Conservation (phyloP, 441 rosid genomes). For the Breynia disticha region DNA sequence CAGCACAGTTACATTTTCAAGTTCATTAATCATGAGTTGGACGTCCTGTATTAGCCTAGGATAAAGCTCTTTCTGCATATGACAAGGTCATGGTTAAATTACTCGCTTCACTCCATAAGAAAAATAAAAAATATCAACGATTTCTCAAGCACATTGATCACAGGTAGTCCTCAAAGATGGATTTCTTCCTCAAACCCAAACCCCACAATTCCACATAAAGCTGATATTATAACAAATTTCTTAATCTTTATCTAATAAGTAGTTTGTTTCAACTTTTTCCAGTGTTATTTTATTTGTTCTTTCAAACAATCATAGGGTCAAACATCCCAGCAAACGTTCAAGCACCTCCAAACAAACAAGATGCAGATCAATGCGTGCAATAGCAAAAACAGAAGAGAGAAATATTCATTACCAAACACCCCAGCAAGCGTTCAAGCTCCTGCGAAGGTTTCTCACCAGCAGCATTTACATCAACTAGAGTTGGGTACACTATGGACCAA, state of each 20-base stretch:
- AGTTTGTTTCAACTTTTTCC: too few relatives aligned
- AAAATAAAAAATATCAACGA: not conserved
- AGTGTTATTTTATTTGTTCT: too few relatives aligned
- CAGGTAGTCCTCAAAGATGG: not conserved
- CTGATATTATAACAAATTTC: not conserved
- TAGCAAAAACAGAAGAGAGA: slow-evolving; percentile 15
- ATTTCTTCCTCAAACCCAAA: not conserved
- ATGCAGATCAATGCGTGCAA: slow-evolving; percentile 6
- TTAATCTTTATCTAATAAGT: not conserved
- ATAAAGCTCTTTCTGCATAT: slow-evolving; percentile 71
- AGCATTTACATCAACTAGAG: slow-evolving; percentile 83
- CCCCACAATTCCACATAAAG: not conserved
- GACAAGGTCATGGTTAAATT: slow-evolving; percentile 20
- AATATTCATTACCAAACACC: slow-evolving; percentile 61
- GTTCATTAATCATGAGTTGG: slow-evolving; percentile 92
- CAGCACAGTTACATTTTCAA: slow-evolving; percentile 88
- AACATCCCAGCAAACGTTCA: too few relatives aligned
- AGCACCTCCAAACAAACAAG: not conserved
- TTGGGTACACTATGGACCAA: slow-evolving; percentile 87
- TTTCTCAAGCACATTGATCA: not conserved
- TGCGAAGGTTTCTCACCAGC: slow-evolving; percentile 64
- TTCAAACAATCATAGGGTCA: too few relatives aligned
- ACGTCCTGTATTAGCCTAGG: slow-evolving; percentile 94
- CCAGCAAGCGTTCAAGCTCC: slow-evolving; percentile 79
- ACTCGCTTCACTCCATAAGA: slow-evolving; percentile 4